A percentile compares a stretch with the other conserved stretches of the same genome.
phyloP scores from a whole-genome alignment of 2,329 filamentous ascomycete genomes.

The Cercospora zeina region DNA sequence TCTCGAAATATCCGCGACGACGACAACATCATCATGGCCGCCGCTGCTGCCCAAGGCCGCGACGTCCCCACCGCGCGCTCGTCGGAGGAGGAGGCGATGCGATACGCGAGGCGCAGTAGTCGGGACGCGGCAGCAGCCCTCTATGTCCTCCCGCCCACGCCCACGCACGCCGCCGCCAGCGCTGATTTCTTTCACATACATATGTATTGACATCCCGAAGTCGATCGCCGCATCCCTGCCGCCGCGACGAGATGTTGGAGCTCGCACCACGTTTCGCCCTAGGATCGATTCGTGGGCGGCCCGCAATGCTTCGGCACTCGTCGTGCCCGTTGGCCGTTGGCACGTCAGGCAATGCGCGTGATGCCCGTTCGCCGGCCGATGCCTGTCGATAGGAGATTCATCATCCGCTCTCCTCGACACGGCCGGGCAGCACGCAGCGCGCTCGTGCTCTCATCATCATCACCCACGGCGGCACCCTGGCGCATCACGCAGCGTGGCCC shows the following conservation, averaged over 20 bases:
- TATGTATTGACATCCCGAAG: conserved; percentile 3
- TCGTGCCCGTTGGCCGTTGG: conserved; percentile 20
- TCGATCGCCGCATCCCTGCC: conserved; percentile 27
- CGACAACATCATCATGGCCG: neutral
- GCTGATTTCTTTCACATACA: too few species aligned
- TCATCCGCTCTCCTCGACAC: conserved; percentile 21
- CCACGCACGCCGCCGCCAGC: too few species aligned
- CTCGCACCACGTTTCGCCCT: conserved; percentile 23
- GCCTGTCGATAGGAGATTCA: conserved; percentile 27
- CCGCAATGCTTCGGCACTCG: conserved; percentile 31
- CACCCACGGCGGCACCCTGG: too few species aligned
- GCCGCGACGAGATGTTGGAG: conserved; percentile 21
- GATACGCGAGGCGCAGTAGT: neutral
- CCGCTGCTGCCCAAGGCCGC: conserved; percentile 11
- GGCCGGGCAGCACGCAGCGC: too few species aligned
- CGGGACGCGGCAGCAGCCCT: too few species aligned
- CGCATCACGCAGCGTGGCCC: conserved; percentile 15
- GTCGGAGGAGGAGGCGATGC: neutral
- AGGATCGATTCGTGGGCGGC: conserved; percentile 23
- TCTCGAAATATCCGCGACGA: conserved; percentile 25
- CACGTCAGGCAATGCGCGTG: conserved; percentile 24
- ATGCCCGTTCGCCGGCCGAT: conserved; percentile 27
- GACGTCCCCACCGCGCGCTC: neutral
- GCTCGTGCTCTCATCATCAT: too few species aligned
- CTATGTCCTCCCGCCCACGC: too few species aligned